Base-by-base conservation (phyloP, 768 basidiomycete species). In the Crepidotus variabilis region DNA sequence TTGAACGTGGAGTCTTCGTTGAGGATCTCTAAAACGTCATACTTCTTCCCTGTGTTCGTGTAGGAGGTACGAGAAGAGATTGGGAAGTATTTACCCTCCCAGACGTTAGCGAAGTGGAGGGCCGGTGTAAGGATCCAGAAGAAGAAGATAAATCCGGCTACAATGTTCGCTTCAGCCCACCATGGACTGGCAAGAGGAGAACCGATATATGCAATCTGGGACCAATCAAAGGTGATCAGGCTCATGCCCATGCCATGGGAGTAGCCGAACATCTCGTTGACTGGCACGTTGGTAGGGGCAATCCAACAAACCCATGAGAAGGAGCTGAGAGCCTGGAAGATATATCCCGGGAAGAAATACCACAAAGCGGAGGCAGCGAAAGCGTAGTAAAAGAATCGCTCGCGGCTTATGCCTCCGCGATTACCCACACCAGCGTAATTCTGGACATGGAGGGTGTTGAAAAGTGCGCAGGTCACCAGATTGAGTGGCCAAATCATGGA, bases 401-500 rank as follows among this genome's bases (percentile, higher is more conserved):
- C 87, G 54, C 92, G 83, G 59, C 81, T 83, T 43, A 92, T 72
- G 58, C 89, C 89, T 2, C 82, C 84, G 35, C 81, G 78, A 23
- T 70, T 76, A 13, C 87, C 85, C 14, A 80, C 78, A 55, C 90
- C 90, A 23, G 84, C 77, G 57, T 89, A 89, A 47, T 75, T 71
- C 63, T 87, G 83, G 0, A 85, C 82, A 69, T 93, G 91, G 0
- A 93, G 78, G 0, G 90, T 92, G 68, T 92, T 93, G 75, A 93
- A 91, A 13, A 82, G 71, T 0, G 78, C 87, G 62, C 90, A 90
- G 11, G 79, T 84, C 43, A 91, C 87, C 21, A 92, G 78, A 56
- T 88, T 86, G 18, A 75, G 71, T 0, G 90, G 90, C 90, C 90
- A 92, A 67, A 92, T 86, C 85, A 87, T 87, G 0, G 84, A 84